Conservation (phyloP, 169 alveolate species). For the Cryptosporidium tyzzeri region DNA sequence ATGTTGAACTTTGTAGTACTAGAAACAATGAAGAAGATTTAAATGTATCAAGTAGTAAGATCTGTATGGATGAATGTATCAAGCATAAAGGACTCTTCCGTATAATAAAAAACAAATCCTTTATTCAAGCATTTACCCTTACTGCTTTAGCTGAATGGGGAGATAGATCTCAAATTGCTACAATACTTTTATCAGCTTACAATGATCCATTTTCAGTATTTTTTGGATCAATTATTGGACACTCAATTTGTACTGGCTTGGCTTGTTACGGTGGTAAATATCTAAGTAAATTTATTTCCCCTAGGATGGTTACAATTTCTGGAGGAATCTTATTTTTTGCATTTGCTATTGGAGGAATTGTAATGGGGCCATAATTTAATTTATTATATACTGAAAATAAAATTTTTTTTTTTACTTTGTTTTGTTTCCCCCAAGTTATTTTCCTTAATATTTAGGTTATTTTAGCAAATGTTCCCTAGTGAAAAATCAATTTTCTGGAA, state of each 20-base stretch:
- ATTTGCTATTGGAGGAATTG: slow-evolving; percentile 62
- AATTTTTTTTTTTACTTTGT: no score
- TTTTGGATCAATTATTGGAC: slow-evolving; percentile 80
- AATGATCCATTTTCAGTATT: slow-evolving; percentile 78
- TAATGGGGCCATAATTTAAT: slow-evolving; percentile 20
- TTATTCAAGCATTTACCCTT: slow-evolving; percentile 74
- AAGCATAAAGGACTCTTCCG: slow-evolving; percentile 19
- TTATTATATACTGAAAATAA: neutral
- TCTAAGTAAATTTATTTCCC: slow-evolving; percentile 76
- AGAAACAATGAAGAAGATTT: neutral
- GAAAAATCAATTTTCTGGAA: neutral
- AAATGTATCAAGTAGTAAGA: neutral
- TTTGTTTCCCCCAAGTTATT: neutral
- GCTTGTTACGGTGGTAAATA: slow-evolving; percentile 80
- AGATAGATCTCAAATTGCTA: slow-evolving; percentile 81
- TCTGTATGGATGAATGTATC: neutral
- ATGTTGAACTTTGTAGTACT: slow-evolving; percentile 41
- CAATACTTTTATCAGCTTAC: slow-evolving; percentile 78
- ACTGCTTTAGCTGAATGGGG: slow-evolving; percentile 83
- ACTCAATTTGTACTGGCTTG: slow-evolving; percentile 69
- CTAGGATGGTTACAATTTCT: slow-evolving; percentile 77
- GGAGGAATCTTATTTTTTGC: slow-evolving; percentile 80
- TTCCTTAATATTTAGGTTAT: neutral
- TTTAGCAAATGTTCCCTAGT: neutral
- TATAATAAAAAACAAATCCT: slow-evolving; percentile 16